Base-by-base conservation (phyloP, 345 rosid genomes). In the Ricinus communis region DNA sequence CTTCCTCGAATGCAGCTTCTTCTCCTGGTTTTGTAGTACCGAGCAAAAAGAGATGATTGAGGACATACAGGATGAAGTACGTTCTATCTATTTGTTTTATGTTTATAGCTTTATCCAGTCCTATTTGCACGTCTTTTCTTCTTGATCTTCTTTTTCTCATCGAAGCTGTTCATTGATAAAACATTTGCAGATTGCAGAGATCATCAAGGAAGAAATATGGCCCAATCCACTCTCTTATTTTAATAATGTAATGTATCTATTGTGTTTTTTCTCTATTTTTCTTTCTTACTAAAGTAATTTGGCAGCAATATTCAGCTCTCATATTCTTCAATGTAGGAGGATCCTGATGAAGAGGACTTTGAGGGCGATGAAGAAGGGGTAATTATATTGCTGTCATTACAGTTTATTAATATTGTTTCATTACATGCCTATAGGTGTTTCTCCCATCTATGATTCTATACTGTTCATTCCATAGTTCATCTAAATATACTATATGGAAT, bases 141-240 rank as follows among this genome's bases (percentile, higher is more conserved):
- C 58, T 57, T 30, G 19, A 18, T n/a, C 52, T 67, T 49, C 38
- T 43, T 55, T 28, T 19, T 30, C 19, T 40, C 59, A 22, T 51
- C 64, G 11, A 57, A 68, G 50, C 60, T 67, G 62, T 27, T 52
- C 12, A 54, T 18, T 43, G 63, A 18, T 41, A 33, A 73, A 28
- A 53, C 55, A 15, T 28, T 16, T 78, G 77, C 94, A 93, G 98
- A 78, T 94, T 52, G 96, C 98, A 1, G 97, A 91, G 76, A 84
- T 94, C 21, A 91, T 94, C 74, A 94, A 90, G 86, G 98, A 91
- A 79, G 97, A 94, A 71, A 65, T 94, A 40, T 94, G 98, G 98
- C 84, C 93, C 60, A 91, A 91, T 87, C 97, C 98, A 50, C 91
- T 91, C 68, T 79, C 87, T 53, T 91, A 88, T 74, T 94, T 94